phyloP scores from a whole-genome alignment of 2,329 filamentous ascomycete species.

The Cercospora brassicicola region DNA sequence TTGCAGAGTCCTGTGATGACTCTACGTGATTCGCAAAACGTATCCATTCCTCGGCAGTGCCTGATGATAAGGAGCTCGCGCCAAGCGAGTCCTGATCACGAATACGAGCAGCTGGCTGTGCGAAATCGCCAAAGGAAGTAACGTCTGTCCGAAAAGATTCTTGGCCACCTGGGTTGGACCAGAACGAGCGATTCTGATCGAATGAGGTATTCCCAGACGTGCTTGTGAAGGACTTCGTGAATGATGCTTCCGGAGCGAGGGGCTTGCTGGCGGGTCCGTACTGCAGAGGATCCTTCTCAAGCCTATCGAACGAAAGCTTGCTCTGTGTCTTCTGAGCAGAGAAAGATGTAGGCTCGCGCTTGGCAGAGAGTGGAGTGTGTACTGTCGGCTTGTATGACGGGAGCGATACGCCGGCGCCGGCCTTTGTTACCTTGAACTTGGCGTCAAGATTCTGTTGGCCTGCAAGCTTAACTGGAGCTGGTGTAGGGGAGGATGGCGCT shows the following conservation, averaged over 20 bases:
- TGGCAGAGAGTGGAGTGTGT: neutral
- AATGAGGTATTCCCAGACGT: constrained; percentile 20
- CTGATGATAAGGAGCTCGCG: constrained; percentile 14
- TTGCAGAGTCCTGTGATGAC: constrained; percentile 11
- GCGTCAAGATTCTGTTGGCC: neutral
- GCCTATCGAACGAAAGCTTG: too few relatives aligned
- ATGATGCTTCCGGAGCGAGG: too few relatives aligned
- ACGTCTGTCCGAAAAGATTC: constrained; percentile 15
- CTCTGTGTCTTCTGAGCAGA: neutral
- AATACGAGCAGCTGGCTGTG: too few relatives aligned
- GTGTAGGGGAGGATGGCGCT: neutral
- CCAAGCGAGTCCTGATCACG: neutral
- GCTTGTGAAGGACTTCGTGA: too few relatives aligned
- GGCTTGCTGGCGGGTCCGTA: too few relatives aligned
- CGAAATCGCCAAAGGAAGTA: constrained; percentile 23
- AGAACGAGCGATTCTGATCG: constrained; percentile 11
- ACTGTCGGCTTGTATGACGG: neutral
- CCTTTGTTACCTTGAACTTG: constrained; percentile 1
- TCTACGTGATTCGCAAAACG: neutral
- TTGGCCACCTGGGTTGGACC: constrained; percentile 14
- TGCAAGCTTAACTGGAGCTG: neutral
- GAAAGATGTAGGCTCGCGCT: neutral
- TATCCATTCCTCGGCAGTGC: constrained; percentile 7
- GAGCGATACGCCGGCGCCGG: neutral
- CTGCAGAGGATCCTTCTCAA: too few relatives aligned